Conservation (phyloP, 805 yeast genomes). For the Clavispora fructus region DNA sequence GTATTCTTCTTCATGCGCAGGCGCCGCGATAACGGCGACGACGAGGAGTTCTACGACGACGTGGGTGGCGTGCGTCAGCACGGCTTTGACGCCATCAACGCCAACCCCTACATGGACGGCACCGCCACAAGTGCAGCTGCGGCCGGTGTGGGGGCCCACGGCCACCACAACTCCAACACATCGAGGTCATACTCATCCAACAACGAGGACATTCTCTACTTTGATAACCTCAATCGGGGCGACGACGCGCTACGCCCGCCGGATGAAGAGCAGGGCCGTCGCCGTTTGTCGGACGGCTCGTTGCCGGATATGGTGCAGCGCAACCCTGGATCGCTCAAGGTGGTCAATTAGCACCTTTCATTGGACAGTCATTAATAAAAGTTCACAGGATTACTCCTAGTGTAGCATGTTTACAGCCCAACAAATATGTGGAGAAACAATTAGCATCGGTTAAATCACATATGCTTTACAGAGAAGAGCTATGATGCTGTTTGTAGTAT, state of each 20-base stretch:
- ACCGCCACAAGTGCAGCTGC: constrained; percentile 13
- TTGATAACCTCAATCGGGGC: constrained; percentile 1
- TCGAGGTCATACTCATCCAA: constrained; percentile 12
- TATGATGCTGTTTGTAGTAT: no score
- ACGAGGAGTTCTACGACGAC: constrained; percentile 29
- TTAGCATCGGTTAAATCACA: no score
- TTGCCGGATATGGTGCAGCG: constrained; percentile 46
- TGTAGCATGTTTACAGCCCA: no score
- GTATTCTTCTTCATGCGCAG: constrained; percentile 40
- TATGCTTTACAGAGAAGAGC: no score
- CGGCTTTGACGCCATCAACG: constrained; percentile 23
- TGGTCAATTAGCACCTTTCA: constrained; percentile 32
- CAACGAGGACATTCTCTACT: constrained; percentile 8
- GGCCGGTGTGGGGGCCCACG: constrained; percentile 13
- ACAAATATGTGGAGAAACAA: no score
- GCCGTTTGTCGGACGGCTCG: constrained; percentile 51
- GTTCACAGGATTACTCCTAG: no score
- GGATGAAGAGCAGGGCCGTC: constrained; percentile 36
- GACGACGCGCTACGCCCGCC: constrained; percentile 3
- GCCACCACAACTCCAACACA: constrained; percentile 14
- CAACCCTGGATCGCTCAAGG: constrained; percentile 44
- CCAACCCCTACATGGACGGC: constrained; percentile 19
- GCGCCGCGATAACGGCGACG: constrained; percentile 34
- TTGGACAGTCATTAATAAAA: not conserved
- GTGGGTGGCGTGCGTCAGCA: constrained; percentile 9